Evolutionary conservation across 371 early-diverging fungal genomes (phyloP).

Genomic region (Mortierella sp.): DNA sequence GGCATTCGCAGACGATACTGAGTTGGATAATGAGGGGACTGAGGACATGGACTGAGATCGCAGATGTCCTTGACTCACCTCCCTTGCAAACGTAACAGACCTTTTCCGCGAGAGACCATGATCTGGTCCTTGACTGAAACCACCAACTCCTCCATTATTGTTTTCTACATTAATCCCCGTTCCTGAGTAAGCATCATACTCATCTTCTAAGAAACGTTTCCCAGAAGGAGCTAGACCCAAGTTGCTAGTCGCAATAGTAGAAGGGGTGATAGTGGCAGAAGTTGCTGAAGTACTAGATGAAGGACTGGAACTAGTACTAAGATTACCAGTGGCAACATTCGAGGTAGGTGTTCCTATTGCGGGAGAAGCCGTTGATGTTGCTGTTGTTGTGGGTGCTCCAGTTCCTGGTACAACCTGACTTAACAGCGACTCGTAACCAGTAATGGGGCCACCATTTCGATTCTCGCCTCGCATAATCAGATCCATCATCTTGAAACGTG

Average conservation of each 20-base stretch:
- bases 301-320: constrained; percentile 7
- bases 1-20: constrained; percentile 5
- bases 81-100: constrained; percentile 53
- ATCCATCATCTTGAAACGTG: constrained; percentile 68
- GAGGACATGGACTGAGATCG: constrained; percentile 55
- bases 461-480: constrained; percentile 58
- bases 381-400: neutral
- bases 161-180: constrained; percentile 3
- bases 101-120: constrained; percentile 43
- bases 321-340: constrained; percentile 26
- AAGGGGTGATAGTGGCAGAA: constrained; percentile 6
- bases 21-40: constrained; percentile 26
- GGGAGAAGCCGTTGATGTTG: constrained; percentile 10
- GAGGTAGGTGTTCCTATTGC: constrained; percentile 24
- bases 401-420: constrained; percentile 17
- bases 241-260: constrained; percentile 4
- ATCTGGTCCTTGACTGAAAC: constrained; percentile 34
- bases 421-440: constrained; percentile 40
- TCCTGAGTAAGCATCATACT: constrained; percentile 20
- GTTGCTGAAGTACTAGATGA: neutral
- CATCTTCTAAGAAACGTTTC: constrained; percentile 38
- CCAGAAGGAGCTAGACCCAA: constrained; percentile 26
- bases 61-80: constrained; percentile 43
- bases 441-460: constrained; percentile 21
- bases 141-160: constrained; percentile 8